Conservation (phyloP, 352 stramenopile genomes). For the Globisporangium solare region DNA sequence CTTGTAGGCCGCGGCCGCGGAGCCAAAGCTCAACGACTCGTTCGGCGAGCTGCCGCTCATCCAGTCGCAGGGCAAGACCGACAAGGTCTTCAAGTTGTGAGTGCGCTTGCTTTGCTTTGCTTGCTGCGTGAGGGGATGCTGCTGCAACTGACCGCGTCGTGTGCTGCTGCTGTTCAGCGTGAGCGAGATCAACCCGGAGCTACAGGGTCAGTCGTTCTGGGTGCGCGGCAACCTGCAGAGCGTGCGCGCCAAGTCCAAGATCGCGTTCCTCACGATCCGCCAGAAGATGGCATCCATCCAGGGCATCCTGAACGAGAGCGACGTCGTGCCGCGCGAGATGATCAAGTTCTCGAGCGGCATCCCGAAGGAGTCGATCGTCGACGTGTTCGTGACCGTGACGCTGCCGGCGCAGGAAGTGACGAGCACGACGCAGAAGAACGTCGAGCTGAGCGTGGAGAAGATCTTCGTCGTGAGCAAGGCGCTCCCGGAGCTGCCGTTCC, state of each 20-base stretch:
- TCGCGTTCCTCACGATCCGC: slow-evolving; percentile 96
- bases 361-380: slow-evolving; percentile 95
- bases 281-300: slow-evolving; percentile 97
- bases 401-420: slow-evolving; percentile 86
- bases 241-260: slow-evolving; percentile 91
- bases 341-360: slow-evolving; percentile 95
- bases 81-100: slow-evolving; percentile 65
- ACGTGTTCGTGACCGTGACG: slow-evolving; percentile 92
- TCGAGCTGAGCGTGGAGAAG: slow-evolving; percentile 94
- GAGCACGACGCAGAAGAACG: slow-evolving; percentile 92
- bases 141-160: background rate
- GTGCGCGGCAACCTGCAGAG: slow-evolving; percentile 94
- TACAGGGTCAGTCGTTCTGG: slow-evolving; percentile 90
- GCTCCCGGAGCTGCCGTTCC: slow-evolving; percentile 86
- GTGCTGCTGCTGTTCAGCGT: slow-evolving; percentile 21
- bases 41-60: slow-evolving; percentile 88
- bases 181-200: slow-evolving; percentile 67
- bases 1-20: slow-evolving; percentile 41
- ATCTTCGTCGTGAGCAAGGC: slow-evolving; percentile 96
- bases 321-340: slow-evolving; percentile 92
- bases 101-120: slow-evolving; percentile 22
- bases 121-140: background rate
- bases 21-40: slow-evolving; percentile 73
- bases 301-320: slow-evolving; percentile 83
- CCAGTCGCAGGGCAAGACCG: slow-evolving; percentile 84